phyloP scores from a whole-genome alignment of 352 stramenopile genomes.

The Phytophthora europaea region DNA sequence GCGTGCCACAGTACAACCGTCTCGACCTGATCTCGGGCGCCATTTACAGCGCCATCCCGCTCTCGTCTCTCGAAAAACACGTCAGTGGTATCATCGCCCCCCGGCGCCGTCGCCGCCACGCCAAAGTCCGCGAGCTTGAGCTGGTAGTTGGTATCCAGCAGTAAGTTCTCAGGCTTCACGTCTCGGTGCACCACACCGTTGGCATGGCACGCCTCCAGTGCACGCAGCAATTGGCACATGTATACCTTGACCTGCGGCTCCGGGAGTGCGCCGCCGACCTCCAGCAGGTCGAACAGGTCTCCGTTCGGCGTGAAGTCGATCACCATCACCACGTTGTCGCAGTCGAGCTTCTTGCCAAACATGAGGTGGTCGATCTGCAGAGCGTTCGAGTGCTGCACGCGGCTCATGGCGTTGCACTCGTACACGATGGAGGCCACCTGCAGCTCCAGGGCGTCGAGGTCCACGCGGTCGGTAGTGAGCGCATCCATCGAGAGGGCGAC shows the following conservation, averaged over 20 bases:
- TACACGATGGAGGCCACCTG: slow-evolving; percentile 73
- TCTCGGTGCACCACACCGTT: slow-evolving; percentile 87
- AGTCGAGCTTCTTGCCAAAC: slow-evolving; percentile 49
- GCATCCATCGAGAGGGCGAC: slow-evolving; percentile 46
- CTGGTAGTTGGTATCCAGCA: slow-evolving; percentile 81
- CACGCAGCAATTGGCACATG: slow-evolving; percentile 78
- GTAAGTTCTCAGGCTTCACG: slow-evolving; percentile 93
- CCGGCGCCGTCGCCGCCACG: slow-evolving; percentile 75
- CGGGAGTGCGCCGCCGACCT: slow-evolving; percentile 67
- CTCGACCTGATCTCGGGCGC: slow-evolving; percentile 80
- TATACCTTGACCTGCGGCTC: slow-evolving; percentile 75
- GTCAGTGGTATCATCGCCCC: slow-evolving; percentile 30
- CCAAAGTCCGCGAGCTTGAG: slow-evolving; percentile 96
- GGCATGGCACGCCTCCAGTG: slow-evolving; percentile 77
- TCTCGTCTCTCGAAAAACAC: slow-evolving; percentile 60
- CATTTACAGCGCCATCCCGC: slow-evolving; percentile 91
- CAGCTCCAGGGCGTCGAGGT: slow-evolving; percentile 59
- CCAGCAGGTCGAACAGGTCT: slow-evolving; percentile 89
- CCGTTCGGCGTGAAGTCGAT: slow-evolving; percentile 83
- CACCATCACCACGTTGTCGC: slow-evolving; percentile 74
- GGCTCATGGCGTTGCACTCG: slow-evolving; percentile 67
- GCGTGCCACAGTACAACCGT: slow-evolving; percentile 73
- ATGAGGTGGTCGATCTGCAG: slow-evolving; percentile 56
- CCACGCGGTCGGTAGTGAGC: slow-evolving; percentile 23
- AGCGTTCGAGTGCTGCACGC: slow-evolving; percentile 69